These are phyloP conservation scores for Tothia fuscella DNA, from an alignment of 2,329 filamentous ascomycete genomes.

Conservation along the genomic window DNA sequence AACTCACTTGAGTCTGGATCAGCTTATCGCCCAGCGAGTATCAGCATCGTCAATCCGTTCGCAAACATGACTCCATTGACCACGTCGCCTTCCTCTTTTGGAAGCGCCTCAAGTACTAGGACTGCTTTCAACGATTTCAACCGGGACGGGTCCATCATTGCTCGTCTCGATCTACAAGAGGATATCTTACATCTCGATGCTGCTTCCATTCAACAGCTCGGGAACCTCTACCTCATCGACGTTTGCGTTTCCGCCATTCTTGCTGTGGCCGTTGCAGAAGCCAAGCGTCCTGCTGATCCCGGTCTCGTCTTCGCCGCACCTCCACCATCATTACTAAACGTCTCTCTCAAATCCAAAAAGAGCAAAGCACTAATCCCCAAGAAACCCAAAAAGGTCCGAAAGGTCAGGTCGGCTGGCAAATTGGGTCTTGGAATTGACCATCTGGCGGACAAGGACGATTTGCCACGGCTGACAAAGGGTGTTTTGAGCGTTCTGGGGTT, in stretches of 20 bases:
- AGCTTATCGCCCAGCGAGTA: slow-evolving; percentile 17
- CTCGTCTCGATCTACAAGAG: slow-evolving; percentile 32
- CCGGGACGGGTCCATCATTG: slow-evolving; percentile 28
- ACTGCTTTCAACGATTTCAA: slow-evolving; percentile 8
- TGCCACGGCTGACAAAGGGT: slow-evolving; percentile 6
- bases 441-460: slow-evolving; percentile 8
- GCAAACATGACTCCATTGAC: slow-evolving; percentile 13
- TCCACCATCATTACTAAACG: slow-evolving; percentile 14
- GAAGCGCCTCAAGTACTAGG: slow-evolving; percentile 18
- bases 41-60: slow-evolving; percentile 27
- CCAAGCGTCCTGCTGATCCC: slow-evolving; percentile 17
- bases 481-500: slow-evolving; percentile 7
- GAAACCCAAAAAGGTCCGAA: slow-evolving; percentile 3
- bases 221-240: slow-evolving; percentile 35
- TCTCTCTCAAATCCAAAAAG: neutral
- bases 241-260: slow-evolving; percentile 31
- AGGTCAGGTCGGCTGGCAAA: slow-evolving; percentile 8
- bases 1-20: slow-evolving; percentile 4
- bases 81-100: neutral
- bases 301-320: slow-evolving; percentile 21
- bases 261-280: slow-evolving; percentile 34
- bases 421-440: slow-evolving; percentile 7
- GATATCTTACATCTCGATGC: slow-evolving; percentile 32
- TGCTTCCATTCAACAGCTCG: slow-evolving; percentile 29
- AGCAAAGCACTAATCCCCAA: slow-evolving; percentile 1